Evolutionary conservation across 805 yeast species (phyloP), one percentile per base, ranked within the genome.

Genomic region (Sugiyamaella marilandica): DNA sequence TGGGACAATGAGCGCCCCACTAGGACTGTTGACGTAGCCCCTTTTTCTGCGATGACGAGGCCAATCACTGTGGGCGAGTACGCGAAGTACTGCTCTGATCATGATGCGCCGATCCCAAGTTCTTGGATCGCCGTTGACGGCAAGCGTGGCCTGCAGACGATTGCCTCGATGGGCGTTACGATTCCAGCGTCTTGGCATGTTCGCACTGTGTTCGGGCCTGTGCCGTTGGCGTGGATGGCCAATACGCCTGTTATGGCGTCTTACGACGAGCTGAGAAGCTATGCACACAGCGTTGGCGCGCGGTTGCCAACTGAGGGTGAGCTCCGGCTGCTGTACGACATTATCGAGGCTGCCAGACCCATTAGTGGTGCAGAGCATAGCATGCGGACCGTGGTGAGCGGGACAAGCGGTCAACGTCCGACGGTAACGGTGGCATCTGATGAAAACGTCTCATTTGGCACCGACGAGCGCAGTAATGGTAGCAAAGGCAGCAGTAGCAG

Each of bases 161-260:
- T 39, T 21, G 24, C 43, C 7, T 11, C 43, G 13, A 14, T 14
- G 24, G 19, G 13, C 43, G 24, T 39, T 19, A 10, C 43, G 43
- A 13, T 39, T 21, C 43, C 43, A 5, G 43, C 43, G 24, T 39
- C 43, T 13, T 39, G 43, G 43, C 43, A 39, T 39, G 43, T 39
- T 10, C 43, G 43, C 19, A 39, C 43, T 14, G 43, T 39, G 7
- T 39, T 39, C 9, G 43, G 43, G 13, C 21, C 43, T 13, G 24
- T 39, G 13, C 43, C 43, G 21, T 5, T 39, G 19, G 19, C 43
- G 13, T 16, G 19, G 13, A 39, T 39, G 43, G 43, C 43, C 19
- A 3, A 19, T 16, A 39, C 21, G 19, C 43, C 43, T 39, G 43
- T 39, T 3, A n/a, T 21, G 19, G 43, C 43, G 13, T 39, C 43